Conservation (phyloP, 805 yeast genomes). For the Metschnikowia similis region DNA sequence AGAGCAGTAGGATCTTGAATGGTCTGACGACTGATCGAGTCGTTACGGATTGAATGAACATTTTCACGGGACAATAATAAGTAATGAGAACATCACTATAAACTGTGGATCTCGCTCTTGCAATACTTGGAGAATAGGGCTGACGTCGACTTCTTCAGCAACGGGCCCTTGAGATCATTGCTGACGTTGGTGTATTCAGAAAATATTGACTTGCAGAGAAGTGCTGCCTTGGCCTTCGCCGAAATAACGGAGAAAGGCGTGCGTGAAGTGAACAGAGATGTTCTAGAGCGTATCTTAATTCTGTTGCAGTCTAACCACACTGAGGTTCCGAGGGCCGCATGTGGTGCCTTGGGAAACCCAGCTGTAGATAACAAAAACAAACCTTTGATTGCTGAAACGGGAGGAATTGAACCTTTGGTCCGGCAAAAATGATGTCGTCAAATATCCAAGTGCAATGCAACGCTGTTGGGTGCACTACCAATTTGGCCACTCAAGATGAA, state of each 20-base stretch:
- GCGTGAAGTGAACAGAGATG: conserved; percentile 84
- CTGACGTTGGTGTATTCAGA: conserved; percentile 93
- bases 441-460: conserved; percentile 98
- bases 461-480: conserved; percentile 98
- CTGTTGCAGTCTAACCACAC: conserved; percentile 82
- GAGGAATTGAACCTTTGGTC: conserved; percentile 92
- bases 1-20: too few species aligned
- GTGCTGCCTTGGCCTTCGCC: conserved; percentile 97
- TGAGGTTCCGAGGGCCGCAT: conserved; percentile 97
- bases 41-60: too few species aligned
- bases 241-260: conserved; percentile 97
- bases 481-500: conserved; percentile 95
- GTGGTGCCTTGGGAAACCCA: conserved; percentile 96
- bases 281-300: conserved; percentile 87
- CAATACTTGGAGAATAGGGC: conserved; percentile 84
- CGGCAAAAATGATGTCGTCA: conserved; percentile 96
- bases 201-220: conserved; percentile 88
- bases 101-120: too few species aligned
- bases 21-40: too few species aligned
- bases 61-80: too few species aligned
- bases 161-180: conserved; percentile 83
- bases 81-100: too few species aligned
- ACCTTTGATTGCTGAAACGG: conserved; percentile 92
- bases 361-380: conserved; percentile 97
- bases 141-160: conserved; percentile 84